phyloP scores from a whole-genome alignment of 768 basidiomycete genomes.

The Macrolepiota albuminosa region DNA sequence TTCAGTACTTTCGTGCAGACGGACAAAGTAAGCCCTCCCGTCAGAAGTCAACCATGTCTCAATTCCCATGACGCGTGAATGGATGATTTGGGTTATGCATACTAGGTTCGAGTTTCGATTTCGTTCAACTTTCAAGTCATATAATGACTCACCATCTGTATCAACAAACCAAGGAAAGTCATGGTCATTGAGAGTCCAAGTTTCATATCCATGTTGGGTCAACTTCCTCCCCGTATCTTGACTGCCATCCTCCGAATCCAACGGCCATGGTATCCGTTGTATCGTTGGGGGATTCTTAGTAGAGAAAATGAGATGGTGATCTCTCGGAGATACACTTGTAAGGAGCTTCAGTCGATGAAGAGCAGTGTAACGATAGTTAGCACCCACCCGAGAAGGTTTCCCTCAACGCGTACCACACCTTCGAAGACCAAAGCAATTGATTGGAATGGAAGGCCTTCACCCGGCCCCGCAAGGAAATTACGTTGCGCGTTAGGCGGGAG shows the following conservation, averaged over 20 bases:
- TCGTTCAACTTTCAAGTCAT: not conserved
- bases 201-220: constrained; percentile 51
- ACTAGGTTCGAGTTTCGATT: constrained; percentile 36
- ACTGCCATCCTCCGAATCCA: constrained; percentile 30
- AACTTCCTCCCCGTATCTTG: constrained; percentile 27
- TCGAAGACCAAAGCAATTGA: constrained; percentile 70
- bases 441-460: constrained; percentile 71
- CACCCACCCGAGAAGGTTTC: constrained; percentile 61
- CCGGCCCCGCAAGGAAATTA: constrained; percentile 72
- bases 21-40: constrained; percentile 76
- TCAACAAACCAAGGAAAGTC: constrained; percentile 75
- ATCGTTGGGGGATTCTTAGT: constrained; percentile 70
- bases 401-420: constrained; percentile 78
- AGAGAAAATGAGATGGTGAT: constrained; percentile 65
- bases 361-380: not conserved
- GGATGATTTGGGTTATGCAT: constrained; percentile 56
- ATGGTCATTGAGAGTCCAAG: constrained; percentile 63
- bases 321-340: constrained; percentile 69
- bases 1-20: constrained; percentile 42
- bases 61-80: constrained; percentile 52
- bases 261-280: constrained; percentile 84
- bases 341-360: constrained; percentile 1
- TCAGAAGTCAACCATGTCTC: constrained; percentile 88
- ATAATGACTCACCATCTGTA: constrained; percentile 49
- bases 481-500: constrained; percentile 54